phyloP scores from a whole-genome alignment of 257 asterid genomes.

The Voacanga thouarsii region DNA sequence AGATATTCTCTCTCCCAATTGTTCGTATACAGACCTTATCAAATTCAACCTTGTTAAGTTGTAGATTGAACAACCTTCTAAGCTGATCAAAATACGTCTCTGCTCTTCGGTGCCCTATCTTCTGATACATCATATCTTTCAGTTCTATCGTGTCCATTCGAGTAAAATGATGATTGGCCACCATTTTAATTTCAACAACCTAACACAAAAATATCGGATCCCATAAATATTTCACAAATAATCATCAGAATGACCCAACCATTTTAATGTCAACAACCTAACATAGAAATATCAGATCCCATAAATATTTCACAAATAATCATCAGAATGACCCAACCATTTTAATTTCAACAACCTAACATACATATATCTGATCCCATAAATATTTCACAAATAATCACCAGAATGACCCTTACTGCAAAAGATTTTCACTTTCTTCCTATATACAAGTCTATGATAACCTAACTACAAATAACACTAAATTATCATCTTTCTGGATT shows the following conservation, averaged over 20 bases:
- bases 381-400: constrained; percentile 2
- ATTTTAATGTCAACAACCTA: constrained; percentile 38
- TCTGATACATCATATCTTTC: constrained; percentile 51
- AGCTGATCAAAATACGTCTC: constrained; percentile 65
- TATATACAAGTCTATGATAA: background rate
- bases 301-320: constrained; percentile 2
- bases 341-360: constrained; percentile 28
- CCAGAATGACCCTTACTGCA: background rate
- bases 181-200: constrained; percentile 48
- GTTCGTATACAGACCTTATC: constrained; percentile 49
- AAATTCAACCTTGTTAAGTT: constrained; percentile 58
- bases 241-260: constrained; percentile 30
- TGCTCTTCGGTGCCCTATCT: constrained; percentile 71
- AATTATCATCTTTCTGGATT: background rate
- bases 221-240: background rate
- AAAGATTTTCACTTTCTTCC: background rate
- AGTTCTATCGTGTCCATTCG: constrained; percentile 66
- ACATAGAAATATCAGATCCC: constrained; percentile 17
- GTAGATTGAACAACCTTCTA: constrained; percentile 38
- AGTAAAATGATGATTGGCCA: constrained; percentile 45
- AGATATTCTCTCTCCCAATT: constrained; percentile 69
- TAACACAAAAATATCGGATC: constrained; percentile 18
- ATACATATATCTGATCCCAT: constrained; percentile 13
- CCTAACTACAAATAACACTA: background rate
- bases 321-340: constrained; percentile 40